Conservation (phyloP, 1,284 basidiomycete species). For the Phellinidium pouzarii region DNA sequence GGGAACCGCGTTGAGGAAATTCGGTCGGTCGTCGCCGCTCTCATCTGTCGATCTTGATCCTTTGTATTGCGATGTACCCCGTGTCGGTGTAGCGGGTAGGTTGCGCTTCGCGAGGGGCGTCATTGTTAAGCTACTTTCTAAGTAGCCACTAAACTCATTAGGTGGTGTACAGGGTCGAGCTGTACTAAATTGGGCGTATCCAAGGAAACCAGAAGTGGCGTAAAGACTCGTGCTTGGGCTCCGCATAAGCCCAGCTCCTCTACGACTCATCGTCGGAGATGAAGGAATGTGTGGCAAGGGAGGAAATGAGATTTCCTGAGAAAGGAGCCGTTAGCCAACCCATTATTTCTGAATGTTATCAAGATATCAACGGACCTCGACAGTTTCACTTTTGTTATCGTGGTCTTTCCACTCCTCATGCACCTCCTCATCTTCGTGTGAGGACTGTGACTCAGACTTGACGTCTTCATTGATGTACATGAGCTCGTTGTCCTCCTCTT, state of each 20-base stretch:
- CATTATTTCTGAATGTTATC: not conserved
- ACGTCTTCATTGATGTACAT: slow-evolving; percentile 6
- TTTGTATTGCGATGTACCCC: slow-evolving; percentile 1
- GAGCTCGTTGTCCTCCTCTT: not conserved
- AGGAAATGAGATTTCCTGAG: not conserved
- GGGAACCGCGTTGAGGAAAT: slow-evolving; percentile 1
- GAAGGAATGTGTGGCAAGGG: slow-evolving; percentile 8
- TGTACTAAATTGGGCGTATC: not conserved
- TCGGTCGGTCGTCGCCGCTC: slow-evolving; percentile 4
- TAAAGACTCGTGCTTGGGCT: slow-evolving; percentile 11
- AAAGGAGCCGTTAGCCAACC: not conserved
- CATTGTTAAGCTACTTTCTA: slow-evolving; percentile 1
- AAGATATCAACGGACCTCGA: too few species aligned
- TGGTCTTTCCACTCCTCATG: not conserved
- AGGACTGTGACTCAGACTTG: slow-evolving; percentile 2
- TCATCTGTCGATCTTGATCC: slow-evolving; percentile 1
- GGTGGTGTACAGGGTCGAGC: slow-evolving; percentile 10
- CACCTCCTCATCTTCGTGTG: not conserved
- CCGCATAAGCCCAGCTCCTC: slow-evolving; percentile 1
- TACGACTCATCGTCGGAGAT: slow-evolving; percentile 12
- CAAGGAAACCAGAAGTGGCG: slow-evolving; percentile 7
- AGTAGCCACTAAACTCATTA: not conserved
- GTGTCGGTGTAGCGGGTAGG: slow-evolving; percentile 12
- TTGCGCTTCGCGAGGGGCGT: slow-evolving; percentile 5
- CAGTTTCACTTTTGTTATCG: too few species aligned